Conservation (phyloP, 2,329 filamentous ascomycete genomes). For the Claviceps paspali region DNA sequence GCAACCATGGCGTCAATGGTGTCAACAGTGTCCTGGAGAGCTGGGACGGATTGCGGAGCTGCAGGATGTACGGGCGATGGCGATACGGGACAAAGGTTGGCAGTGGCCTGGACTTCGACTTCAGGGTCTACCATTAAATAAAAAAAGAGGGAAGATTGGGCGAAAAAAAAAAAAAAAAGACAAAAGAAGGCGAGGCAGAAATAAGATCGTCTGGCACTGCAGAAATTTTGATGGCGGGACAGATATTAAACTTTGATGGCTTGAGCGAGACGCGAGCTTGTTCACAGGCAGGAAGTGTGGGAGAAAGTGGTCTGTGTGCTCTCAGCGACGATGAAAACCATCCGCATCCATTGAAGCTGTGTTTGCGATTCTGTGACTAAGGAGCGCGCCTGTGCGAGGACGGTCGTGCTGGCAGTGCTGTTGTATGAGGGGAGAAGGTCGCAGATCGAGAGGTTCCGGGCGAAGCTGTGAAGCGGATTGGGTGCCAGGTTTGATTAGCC, state of each 20-base stretch:
- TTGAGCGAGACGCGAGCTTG: background rate
- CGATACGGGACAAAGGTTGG: constrained; percentile 36
- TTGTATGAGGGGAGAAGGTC: background rate
- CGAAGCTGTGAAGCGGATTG: background rate
- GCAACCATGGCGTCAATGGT: constrained; percentile 31
- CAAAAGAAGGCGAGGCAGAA: constrained; percentile 6
- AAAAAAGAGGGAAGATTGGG: constrained; percentile 6
- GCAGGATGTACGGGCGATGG: constrained; percentile 32
- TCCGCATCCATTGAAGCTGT: constrained; percentile 2
- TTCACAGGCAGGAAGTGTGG: background rate
- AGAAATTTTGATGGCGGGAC: background rate
- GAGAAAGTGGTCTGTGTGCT: background rate
- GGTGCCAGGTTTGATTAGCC: background rate
- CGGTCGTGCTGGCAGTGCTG: background rate
- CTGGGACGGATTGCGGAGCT: constrained; percentile 31
- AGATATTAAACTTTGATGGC: background rate
- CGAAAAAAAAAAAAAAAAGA: background rate
- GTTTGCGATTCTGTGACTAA: constrained; percentile 2
- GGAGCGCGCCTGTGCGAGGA: background rate
- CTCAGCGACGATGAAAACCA: background rate
- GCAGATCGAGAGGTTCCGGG: background rate
- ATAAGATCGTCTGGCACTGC: constrained; percentile 1
- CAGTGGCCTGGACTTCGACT: constrained; percentile 34
- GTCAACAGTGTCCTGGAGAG: constrained; percentile 37
- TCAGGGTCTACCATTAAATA: constrained; percentile 30